Conservation (phyloP, 225 moss, liverwort and hornwort species). For the Physcomitrellopsis africana region DNA sequence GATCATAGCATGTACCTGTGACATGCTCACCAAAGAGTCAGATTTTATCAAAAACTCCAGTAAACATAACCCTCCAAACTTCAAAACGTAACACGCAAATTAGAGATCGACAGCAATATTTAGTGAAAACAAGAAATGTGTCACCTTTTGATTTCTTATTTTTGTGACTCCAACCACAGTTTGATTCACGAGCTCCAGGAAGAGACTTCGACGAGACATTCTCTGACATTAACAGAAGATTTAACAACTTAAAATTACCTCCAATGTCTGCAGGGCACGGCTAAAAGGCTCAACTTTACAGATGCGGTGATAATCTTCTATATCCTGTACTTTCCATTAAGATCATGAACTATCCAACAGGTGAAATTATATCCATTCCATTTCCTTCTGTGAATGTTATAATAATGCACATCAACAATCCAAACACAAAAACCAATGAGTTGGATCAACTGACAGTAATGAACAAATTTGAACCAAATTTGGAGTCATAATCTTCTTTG, state of each 20-base stretch:
- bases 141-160: not conserved
- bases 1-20: too few species aligned
- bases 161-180: not conserved
- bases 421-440: too few species aligned
- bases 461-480: too few species aligned
- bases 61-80: too few species aligned
- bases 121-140: not conserved
- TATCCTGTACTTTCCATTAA: constrained; percentile 52
- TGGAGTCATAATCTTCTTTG: constrained; percentile 80
- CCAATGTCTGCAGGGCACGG: constrained; percentile 66
- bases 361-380: constrained; percentile 20
- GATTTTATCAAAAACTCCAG: too few species aligned
- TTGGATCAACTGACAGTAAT: too few species aligned
- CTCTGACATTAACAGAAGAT: constrained; percentile 21
- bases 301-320: constrained; percentile 88
- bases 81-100: not conserved
- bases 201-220: not conserved
- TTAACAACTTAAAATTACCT: too few species aligned
- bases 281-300: constrained; percentile 95
- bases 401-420: too few species aligned
- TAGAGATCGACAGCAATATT: not conserved
- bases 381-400: too few species aligned
- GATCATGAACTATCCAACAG: constrained; percentile 21
- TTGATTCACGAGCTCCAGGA: not conserved
- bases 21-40: too few species aligned